Conservation (phyloP, 164 flowering plant species). For the Kalanchoe fedtschenkoi region DNA sequence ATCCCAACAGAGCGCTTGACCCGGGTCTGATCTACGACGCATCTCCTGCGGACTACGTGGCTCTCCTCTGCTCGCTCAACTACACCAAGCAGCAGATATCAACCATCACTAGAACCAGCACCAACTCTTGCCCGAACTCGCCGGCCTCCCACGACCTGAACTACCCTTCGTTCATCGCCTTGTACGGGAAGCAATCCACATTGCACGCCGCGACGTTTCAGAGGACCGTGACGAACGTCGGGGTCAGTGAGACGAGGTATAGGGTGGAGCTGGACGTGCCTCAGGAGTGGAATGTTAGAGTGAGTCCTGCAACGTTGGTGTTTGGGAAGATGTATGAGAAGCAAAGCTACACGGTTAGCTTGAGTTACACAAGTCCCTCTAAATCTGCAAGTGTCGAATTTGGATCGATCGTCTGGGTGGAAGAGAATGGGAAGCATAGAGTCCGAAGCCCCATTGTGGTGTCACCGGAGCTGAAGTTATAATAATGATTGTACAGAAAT, state of each 20-base stretch:
- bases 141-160: conserved; percentile 22
- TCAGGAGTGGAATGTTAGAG: conserved; percentile 13
- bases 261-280: conserved; percentile 14
- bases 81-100: conserved; percentile 13
- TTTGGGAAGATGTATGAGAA: neutral
- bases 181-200: conserved; percentile 6
- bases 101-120: conserved; percentile 14
- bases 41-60: conserved; percentile 24
- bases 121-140: conserved; percentile 11
- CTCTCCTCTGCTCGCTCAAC: conserved; percentile 34
- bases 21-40: conserved; percentile 42
- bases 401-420: neutral
- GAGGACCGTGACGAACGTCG: conserved; percentile 33
- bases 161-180: conserved; percentile 38
- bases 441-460: neutral
- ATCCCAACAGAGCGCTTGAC: conserved; percentile 34
- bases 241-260: conserved; percentile 15
- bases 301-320: neutral
- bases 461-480: neutral
- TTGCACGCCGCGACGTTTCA: neutral
- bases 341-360: neutral
- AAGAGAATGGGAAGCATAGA: neutral
- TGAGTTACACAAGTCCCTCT: neutral
- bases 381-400: neutral
- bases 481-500: neutral